Base-by-base conservation (phyloP, 768 basidiomycete genomes). In the Glaciozyma martinii region DNA sequence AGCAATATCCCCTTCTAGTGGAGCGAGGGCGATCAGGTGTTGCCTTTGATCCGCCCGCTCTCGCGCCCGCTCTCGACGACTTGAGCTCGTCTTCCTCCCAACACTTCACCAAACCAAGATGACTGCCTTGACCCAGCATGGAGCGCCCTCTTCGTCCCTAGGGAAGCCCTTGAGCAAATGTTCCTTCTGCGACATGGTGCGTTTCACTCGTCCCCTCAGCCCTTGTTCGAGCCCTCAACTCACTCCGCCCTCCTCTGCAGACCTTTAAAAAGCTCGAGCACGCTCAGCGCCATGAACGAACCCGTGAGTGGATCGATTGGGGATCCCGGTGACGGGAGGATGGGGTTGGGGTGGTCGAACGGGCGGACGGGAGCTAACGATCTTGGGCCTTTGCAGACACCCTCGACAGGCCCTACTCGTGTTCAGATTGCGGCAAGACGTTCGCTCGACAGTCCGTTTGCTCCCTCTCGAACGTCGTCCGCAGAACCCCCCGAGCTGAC, bases 191-290 rank as follows among this genome's bases (percentile, higher is more conserved):
- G 49, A 50, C n/a, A 50, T 25, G 49, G n/a, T 47, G 46, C 9
- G 46, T 46, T 33, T 5, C 33, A 33, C 33, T 33, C 33, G 5
- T 33, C 37, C 37, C 37, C 7, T 2, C 46, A 6, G 46, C 21
- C 21, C 46, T 47, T 25, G 42, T 9, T 16, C 46, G 46, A 13
- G 21, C 46, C n/a, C 46, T 19, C 21, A 23, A 12, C 46, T 47
- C 46, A 23, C 21, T 13, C 46, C 46, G 10, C 21, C 16, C 44
- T 15, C 6, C 18, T 47, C 46, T 25, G n/a, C 46, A 47, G 46
- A 5, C 4, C 16, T 72, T 72, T 62, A 66, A 63, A 27, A 72
- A 72, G 58, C 62, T 72, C 33, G 73, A 74, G 47, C 73, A 74
- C 52, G 56, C 66, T 18, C 73, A 74, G 46, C 52, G 73, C 0